Percentiles rank a stretch among this genome's conserved stretches.
phyloP scores from a whole-genome alignment of 2,329 filamentous ascomycete genomes.

The Seiridium unicorne region DNA sequence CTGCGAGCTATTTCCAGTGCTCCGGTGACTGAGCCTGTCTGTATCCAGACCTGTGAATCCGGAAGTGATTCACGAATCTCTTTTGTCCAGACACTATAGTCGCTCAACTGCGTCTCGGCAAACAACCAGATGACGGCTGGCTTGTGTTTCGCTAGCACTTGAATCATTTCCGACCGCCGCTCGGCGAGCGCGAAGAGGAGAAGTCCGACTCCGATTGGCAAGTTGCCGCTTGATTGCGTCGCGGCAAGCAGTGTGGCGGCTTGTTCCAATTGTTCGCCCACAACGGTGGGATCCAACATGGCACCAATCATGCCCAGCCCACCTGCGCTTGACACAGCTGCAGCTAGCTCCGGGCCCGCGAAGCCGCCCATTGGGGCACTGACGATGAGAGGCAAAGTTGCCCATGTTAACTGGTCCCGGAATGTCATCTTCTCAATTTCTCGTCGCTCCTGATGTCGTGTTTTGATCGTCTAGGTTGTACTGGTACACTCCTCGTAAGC shows the following conservation, averaged over 20 bases:
- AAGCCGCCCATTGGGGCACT: conserved; percentile 39
- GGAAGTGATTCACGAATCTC: conserved; percentile 9
- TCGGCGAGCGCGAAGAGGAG: conserved; percentile 50
- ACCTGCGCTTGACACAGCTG: conserved; percentile 36
- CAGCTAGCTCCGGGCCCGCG: conserved; percentile 34
- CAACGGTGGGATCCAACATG: conserved; percentile 21
- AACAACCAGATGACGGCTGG: conserved; percentile 68
- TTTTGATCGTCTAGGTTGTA: no score
- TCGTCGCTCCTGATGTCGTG: no score
- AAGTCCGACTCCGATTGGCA: conserved; percentile 61
- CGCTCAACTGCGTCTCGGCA: conserved; percentile 33
- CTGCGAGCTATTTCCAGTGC: conserved; percentile 35
- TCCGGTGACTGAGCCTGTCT: conserved; percentile 47
- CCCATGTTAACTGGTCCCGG: background rate
- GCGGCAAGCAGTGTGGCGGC: conserved; percentile 20
- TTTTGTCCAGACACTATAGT: background rate
- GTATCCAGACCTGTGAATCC: conserved; percentile 45
- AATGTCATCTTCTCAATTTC: background rate
- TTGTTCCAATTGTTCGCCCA: conserved; percentile 28
- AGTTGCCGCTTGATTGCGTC: conserved; percentile 18
- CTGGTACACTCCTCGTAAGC: no score
- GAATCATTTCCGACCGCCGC: conserved; percentile 36
- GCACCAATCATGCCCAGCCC: conserved; percentile 35
- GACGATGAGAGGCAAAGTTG: conserved; percentile 32
- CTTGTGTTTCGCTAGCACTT: conserved; percentile 49